Conservation (phyloP, 495 filamentous ascomycete species). For the Pseudoneurospora amorphoporcata region DNA sequence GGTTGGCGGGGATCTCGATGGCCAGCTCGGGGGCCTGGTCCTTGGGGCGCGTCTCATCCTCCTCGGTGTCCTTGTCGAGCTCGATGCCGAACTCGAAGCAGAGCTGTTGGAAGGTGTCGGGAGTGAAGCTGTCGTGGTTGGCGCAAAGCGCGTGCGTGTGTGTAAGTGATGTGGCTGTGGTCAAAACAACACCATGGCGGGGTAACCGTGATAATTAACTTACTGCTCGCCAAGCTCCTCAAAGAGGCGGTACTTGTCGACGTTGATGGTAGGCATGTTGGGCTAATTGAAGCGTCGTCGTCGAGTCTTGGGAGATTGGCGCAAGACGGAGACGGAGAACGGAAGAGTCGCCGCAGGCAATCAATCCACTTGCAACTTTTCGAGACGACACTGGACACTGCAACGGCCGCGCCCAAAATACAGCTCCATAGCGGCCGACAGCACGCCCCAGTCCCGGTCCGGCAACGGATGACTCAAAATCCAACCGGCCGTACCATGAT, state of each 20-base stretch:
- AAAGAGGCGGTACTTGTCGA: slow-evolving; percentile 92
- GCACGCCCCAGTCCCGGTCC: background rate
- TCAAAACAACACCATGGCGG: slow-evolving; percentile 11
- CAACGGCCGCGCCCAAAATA: slow-evolving; percentile 1
- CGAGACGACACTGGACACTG: slow-evolving; percentile 12
- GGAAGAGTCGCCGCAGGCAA: background rate
- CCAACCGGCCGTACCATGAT: slow-evolving; percentile 13
- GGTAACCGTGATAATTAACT: slow-evolving; percentile 20
- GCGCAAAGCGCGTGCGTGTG: background rate
- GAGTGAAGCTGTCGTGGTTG: slow-evolving; percentile 56
- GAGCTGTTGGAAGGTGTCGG: slow-evolving; percentile 88
- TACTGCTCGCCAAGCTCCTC: slow-evolving; percentile 83
- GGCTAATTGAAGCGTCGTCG: background rate
- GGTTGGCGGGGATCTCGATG: slow-evolving; percentile 97
- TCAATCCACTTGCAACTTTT: slow-evolving; percentile 10
- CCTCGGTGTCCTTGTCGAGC: slow-evolving; percentile 88
- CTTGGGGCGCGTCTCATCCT: slow-evolving; percentile 50
- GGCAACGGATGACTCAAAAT: slow-evolving; percentile 22
- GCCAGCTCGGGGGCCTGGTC: slow-evolving; percentile 89
- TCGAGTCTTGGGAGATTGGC: background rate
- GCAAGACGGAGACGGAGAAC: background rate
- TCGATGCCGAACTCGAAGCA: slow-evolving; percentile 99
- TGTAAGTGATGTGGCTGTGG: background rate
- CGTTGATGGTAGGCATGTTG: slow-evolving; percentile 80
- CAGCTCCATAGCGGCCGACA: background rate